Evolutionary conservation across 2,329 filamentous ascomycete species (phyloP).

Genomic region (Pseudodiploospora longispora): DNA sequence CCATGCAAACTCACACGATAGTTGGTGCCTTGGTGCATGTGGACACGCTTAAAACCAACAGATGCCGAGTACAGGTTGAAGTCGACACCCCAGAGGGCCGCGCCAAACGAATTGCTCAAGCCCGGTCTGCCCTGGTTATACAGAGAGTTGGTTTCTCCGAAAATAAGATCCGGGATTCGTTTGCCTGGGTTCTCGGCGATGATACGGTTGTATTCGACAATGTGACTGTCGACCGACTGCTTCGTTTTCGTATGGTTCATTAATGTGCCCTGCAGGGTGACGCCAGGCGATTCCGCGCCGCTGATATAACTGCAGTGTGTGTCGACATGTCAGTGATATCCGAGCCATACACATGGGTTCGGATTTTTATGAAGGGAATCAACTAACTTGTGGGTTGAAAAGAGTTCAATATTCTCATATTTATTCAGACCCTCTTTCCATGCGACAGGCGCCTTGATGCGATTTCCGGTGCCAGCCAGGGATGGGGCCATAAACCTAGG

Average conservation of each 20-base stretch:
- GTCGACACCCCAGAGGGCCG: conserved; percentile 56
- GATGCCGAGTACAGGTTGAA: conserved; percentile 52
- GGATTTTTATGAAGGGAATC: not conserved
- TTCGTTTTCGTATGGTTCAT: conserved; percentile 54
- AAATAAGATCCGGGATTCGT: conserved; percentile 39
- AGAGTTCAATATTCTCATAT: conserved; percentile 41
- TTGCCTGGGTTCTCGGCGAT: conserved; percentile 9
- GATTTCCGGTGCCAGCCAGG: conserved; percentile 45
- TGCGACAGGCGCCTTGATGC: conserved; percentile 38
- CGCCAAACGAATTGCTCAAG: conserved; percentile 56
- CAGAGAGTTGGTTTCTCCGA: conserved; percentile 55
- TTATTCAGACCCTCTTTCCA: conserved; percentile 47
- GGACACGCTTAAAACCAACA: conserved; percentile 46
- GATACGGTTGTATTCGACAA: conserved; percentile 38
- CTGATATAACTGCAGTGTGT: conserved; percentile 48
- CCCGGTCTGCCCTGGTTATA: conserved; percentile 54
- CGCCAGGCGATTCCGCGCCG: conserved; percentile 48
- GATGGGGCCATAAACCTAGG: conserved; percentile 44
- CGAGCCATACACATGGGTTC: not conserved
- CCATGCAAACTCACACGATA: conserved; percentile 36
- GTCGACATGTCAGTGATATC: not conserved
- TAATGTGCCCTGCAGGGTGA: conserved; percentile 53
- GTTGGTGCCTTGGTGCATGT: conserved; percentile 58
- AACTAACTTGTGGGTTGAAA: conserved; percentile 52
- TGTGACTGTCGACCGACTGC: conserved; percentile 38